Evolutionary conservation across 371 early-diverging fungal species (phyloP).

Genomic region (Dichotomocladium elegans): DNA sequence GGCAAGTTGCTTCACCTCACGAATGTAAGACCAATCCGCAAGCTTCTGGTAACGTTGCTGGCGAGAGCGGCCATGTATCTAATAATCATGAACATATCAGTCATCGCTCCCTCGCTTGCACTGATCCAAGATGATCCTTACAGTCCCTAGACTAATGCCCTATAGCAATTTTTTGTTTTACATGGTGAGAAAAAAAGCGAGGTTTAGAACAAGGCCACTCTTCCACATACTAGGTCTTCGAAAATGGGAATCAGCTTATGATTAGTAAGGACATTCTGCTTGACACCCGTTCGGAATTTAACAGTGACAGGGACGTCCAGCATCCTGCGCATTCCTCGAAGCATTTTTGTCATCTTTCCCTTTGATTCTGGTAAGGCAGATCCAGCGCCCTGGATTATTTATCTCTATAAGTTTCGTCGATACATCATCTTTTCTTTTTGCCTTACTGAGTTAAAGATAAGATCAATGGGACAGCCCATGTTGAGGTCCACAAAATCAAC

Average conservation of each 20-base stretch:
- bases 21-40: constrained; percentile 93
- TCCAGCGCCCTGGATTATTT: constrained; percentile 67
- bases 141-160: constrained; percentile 44
- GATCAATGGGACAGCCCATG: constrained; percentile 94
- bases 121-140: constrained; percentile 16
- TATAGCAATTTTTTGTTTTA: no score
- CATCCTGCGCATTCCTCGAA: constrained; percentile 69
- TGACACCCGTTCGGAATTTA: constrained; percentile 87
- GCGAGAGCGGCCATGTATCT: constrained; percentile 90
- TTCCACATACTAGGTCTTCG: constrained; percentile 53
- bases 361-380: constrained; percentile 72
- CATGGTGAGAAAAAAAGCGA: neutral
- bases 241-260: constrained; percentile 72
- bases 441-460: constrained; percentile 63
- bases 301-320: constrained; percentile 84
- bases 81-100: neutral
- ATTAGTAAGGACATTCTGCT: constrained; percentile 61
- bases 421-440: no score
- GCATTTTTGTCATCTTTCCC: constrained; percentile 70
- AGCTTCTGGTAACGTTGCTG: constrained; percentile 88
- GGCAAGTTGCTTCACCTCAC: constrained; percentile 45
- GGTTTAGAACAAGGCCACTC: no score
- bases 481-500: constrained; percentile 96
- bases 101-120: neutral
- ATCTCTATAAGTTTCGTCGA: neutral